Evolutionary conservation across 495 filamentous ascomycete species (phyloP).

Genomic region (Talaromyces ruber): DNA sequence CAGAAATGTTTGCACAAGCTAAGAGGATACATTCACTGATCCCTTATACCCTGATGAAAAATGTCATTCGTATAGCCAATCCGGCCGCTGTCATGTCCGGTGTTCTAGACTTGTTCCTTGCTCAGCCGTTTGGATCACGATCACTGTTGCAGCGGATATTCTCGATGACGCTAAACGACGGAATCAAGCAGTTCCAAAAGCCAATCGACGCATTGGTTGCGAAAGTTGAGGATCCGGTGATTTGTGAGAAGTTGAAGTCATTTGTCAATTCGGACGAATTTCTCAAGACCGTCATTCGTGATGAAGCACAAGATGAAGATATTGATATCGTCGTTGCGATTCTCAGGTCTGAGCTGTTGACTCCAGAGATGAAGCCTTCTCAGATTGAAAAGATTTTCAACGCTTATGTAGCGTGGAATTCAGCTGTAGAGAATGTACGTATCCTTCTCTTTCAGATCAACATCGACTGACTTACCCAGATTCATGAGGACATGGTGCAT

Average conservation of each 20-base stretch:
- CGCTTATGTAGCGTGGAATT: constrained; percentile 94
- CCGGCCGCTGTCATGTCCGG: constrained; percentile 92
- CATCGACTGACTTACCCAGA: constrained; percentile 11
- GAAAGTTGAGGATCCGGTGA: constrained; percentile 69
- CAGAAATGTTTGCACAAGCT: constrained; percentile 87
- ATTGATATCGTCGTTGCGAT: constrained; percentile 81
- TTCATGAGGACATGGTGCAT: constrained; percentile 75
- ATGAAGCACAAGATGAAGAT: constrained; percentile 59
- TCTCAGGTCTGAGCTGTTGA: constrained; percentile 62
- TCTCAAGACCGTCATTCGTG: constrained; percentile 62
- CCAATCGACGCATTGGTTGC: constrained; percentile 65
- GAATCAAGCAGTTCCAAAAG: constrained; percentile 75
- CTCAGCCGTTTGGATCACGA: constrained; percentile 84
- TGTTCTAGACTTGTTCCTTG: constrained; percentile 88
- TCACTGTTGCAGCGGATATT: constrained; percentile 91
- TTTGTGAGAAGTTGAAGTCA: constrained; percentile 73
- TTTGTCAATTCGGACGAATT: constrained; percentile 68
- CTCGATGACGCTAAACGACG: constrained; percentile 81
- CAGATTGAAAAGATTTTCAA: constrained; percentile 84
- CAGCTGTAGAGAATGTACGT: constrained; percentile 75
- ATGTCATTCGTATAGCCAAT: constrained; percentile 92
- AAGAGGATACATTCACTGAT: constrained; percentile 90
- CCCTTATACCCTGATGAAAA: constrained; percentile 88
- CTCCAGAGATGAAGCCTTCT: constrained; percentile 56
- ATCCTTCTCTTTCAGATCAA: constrained; percentile 6